Evolutionary conservation across 1,284 basidiomycete genomes (phyloP), one percentile per base, ranked within the genome.

Genomic region (Termitomyces sp.): DNA sequence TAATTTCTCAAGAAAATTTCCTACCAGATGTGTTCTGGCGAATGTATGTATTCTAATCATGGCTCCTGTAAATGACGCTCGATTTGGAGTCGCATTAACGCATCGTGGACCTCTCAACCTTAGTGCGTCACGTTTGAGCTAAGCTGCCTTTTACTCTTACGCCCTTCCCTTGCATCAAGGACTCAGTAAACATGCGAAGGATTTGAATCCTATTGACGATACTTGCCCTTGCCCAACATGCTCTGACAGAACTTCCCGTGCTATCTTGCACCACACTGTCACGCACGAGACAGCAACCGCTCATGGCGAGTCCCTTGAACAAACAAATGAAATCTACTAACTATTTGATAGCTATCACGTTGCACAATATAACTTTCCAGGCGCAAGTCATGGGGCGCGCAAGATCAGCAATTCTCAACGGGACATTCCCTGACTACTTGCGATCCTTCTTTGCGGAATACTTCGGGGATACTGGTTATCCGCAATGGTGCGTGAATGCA

Each of bases 11-110:
- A 4, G 24, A 3, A 41, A 6, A 14, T 50, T 14, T 13, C 10
- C 1, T 34, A 51, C 1, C 46, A 90, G 88, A 90, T 68, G 67
- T 82, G 2, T 93, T 93, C 66, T 93, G 91, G 91, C 78, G 79
- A 67, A 79, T 93, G 90, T 91, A 65, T 62, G 82, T 39, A 31
- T 28, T 13, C n/a, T 16, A 18, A 4, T 4, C 39, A 50, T 39
- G 14, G 16, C 8, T 42, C 13, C 30, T 33, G 24, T 34, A 31
- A n/a, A 35, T 26, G 16, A 33, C 37, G 16, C 49, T 56, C 79
- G 91, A 19, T 93, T 93, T 64, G 91, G 91, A 1, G 86, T 93
- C 13, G 91, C 91, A 3, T 66, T 93, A 53, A 93, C 91, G 8
- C 81, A 82, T 62, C 75, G 71, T 14, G 91, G 91, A 0, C 88